A percentile compares a stretch with the other conserved stretches of the same genome.
Conservation (phyloP, 805 yeast species). For the Kuraishia cidri region DNA sequence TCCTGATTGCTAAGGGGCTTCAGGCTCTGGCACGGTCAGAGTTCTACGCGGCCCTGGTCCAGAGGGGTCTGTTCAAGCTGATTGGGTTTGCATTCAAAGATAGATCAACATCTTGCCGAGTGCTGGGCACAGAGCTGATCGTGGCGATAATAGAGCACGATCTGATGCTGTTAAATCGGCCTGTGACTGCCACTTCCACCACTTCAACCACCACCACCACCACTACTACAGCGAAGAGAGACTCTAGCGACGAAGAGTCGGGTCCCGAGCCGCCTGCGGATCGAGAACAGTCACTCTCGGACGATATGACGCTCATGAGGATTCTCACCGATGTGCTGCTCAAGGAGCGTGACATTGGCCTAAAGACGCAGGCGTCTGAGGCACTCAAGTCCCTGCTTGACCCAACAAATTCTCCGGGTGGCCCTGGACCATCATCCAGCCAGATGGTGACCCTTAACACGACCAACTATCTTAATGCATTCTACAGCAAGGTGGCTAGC, state of each 20-base stretch:
- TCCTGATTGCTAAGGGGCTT: slow-evolving; percentile 60
- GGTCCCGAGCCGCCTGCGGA: slow-evolving; percentile 4
- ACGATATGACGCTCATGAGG: slow-evolving; percentile 50
- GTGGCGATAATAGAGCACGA: slow-evolving; percentile 82
- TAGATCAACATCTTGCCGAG: slow-evolving; percentile 36
- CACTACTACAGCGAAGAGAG: not conserved
- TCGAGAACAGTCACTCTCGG: slow-evolving; percentile 21
- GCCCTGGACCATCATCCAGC: slow-evolving; percentile 3
- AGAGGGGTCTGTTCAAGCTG: slow-evolving; percentile 61
- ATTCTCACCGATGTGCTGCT: slow-evolving; percentile 52
- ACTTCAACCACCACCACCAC: too few relatives aligned
- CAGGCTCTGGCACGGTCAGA: slow-evolving; percentile 53
- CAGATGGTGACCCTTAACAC: slow-evolving; percentile 1
- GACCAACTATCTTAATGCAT: slow-evolving; percentile 37
- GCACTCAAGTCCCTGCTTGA: slow-evolving; percentile 71
- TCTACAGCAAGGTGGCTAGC: slow-evolving; percentile 39
- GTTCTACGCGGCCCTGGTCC: slow-evolving; percentile 56
- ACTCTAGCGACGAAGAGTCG: slow-evolving; percentile 7
- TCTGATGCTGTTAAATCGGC: slow-evolving; percentile 41
- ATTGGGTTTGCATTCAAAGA: slow-evolving; percentile 65
- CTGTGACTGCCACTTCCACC: not conserved
- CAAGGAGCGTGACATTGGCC: slow-evolving; percentile 57
- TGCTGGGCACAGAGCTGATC: slow-evolving; percentile 72
- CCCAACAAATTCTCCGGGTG: slow-evolving; percentile 22
- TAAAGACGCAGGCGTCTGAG: slow-evolving; percentile 77